Base-by-base conservation (phyloP, 805 yeast genomes). In the Nakazawaea wyomingensis region DNA sequence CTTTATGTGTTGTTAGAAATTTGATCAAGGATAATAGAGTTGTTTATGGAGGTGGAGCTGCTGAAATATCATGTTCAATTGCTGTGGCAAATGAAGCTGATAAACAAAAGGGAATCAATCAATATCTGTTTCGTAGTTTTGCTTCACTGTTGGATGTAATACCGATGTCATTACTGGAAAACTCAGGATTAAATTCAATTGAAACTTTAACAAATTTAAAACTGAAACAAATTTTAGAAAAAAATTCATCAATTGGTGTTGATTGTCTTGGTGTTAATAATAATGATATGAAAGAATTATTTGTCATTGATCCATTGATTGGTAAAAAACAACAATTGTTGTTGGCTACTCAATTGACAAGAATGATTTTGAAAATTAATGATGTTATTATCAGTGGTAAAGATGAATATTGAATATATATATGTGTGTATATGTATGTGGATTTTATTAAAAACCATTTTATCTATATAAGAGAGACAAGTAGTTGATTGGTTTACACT, bases 41-140 rank as follows among this genome's bases (percentile, higher is more conserved):
- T 36, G 97, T 95, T n/a, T 93, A 93, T 59, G 99, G 99, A 50
- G 99, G 99, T 54, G 99, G 99, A 53, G 96, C 99, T 18, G 95
- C 98, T 29, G 99, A 93, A 68, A 81, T 93, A 41, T 76, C 96
- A 2, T 85, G 96, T 71, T 89, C 98, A 11, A 68, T 93, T 53
- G 95, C 93, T 14, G 96, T 93, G 13, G 72, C 88, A 45, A 86
- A 83, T 39, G 96, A 85, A 51, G 97, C 98, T 39, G 96, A 91
- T 62, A 80, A 78, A 58, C 95, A 86, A 65, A 82, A 82, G 54
- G 98, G 98, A 45, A 91, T 91, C 50, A 97, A 91, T 56, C 99
- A 95, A 70, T 93, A 93, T 61, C 98, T 98, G 0, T 88, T 93
- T 80, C 81, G 97, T 59, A 95, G 96, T 1, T 93, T 93, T 64